phyloP scores from a whole-genome alignment of 768 basidiomycete genomes.

The Psilocybe cubensis region DNA sequence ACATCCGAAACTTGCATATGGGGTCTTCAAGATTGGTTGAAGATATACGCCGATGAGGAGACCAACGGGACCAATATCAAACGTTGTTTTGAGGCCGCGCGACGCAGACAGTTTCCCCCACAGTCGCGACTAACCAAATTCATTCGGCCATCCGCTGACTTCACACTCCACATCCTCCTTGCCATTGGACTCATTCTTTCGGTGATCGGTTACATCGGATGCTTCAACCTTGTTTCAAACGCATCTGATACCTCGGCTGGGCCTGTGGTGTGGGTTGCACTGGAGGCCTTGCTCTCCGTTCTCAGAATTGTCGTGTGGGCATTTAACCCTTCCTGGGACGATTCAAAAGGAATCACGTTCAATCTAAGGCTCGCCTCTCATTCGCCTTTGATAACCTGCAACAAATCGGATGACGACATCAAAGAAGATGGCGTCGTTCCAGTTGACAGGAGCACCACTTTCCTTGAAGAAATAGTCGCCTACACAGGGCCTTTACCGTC shows the following conservation, averaged over 20 bases:
- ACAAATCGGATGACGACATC: conserved; percentile 3
- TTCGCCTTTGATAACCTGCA: conserved; percentile 12
- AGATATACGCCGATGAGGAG: not conserved
- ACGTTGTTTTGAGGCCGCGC: not conserved
- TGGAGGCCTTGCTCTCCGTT: conserved; percentile 12
- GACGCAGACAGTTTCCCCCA: not conserved
- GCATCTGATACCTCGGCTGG: not conserved
- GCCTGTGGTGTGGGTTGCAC: conserved; percentile 13
- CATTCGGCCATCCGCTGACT: not conserved
- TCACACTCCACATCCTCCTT: not conserved
- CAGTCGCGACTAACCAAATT: not conserved
- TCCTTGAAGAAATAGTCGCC: conserved; percentile 10
- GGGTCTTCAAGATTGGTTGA: conserved; percentile 3
- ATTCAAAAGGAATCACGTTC: conserved; percentile 10
- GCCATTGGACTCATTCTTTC: not conserved
- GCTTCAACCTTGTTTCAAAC: conserved; percentile 13
- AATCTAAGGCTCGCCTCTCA: conserved; percentile 5
- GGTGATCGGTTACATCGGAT: conserved; percentile 14
- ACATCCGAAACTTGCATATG: conserved; percentile 13
- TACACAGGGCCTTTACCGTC: conserved; percentile 10
- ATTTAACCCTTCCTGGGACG: conserved; percentile 13
- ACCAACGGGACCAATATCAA: not conserved
- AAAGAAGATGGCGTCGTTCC: not conserved
- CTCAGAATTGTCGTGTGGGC: conserved; percentile 15
- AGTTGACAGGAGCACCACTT: not conserved